A percentile compares a stretch with the other conserved stretches of the same genome.
These are phyloP conservation scores for Paulownia fortunei DNA, from an alignment of 257 asterid species.

Conservation along the genomic window DNA sequence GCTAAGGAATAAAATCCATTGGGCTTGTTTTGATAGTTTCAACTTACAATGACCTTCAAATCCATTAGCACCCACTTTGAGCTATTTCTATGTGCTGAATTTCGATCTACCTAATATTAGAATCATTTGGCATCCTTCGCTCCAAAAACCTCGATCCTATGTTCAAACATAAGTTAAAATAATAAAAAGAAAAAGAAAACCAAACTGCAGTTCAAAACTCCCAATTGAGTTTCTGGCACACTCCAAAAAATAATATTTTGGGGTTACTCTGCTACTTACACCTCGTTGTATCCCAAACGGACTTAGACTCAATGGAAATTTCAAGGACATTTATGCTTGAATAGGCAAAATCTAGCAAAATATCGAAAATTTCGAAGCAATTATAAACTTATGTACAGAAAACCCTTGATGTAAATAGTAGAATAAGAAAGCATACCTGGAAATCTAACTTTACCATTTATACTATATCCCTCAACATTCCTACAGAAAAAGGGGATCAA, in stretches of 20 bases:
- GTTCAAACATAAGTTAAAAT: no score
- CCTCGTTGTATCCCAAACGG: not conserved
- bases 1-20: not conserved
- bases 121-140: not conserved
- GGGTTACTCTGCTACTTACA: not conserved
- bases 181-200: not conserved
- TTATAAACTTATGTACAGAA: not conserved
- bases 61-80: slow-evolving; percentile 5
- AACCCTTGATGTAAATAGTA: slow-evolving; percentile 8
- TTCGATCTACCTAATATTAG: not conserved
- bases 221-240: not conserved
- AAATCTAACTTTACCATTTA: slow-evolving; percentile 61
- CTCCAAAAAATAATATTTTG: not conserved
- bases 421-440: slow-evolving; percentile 50
- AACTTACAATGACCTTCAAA: not conserved
- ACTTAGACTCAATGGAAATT: not conserved
- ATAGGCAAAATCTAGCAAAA: slow-evolving; percentile 9
- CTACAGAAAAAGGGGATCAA: slow-evolving; percentile 33
- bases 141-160: not conserved
- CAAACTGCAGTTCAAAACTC: not conserved
- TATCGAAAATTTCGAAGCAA: not conserved
- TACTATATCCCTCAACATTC: slow-evolving; percentile 50
- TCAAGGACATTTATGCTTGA: not conserved
- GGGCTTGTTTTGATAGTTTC: not conserved
- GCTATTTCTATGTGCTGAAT: not conserved